Evolutionary conservation across 192 early-diverging fungal species (phyloP).

Genomic region (Dissophora globulifera): DNA sequence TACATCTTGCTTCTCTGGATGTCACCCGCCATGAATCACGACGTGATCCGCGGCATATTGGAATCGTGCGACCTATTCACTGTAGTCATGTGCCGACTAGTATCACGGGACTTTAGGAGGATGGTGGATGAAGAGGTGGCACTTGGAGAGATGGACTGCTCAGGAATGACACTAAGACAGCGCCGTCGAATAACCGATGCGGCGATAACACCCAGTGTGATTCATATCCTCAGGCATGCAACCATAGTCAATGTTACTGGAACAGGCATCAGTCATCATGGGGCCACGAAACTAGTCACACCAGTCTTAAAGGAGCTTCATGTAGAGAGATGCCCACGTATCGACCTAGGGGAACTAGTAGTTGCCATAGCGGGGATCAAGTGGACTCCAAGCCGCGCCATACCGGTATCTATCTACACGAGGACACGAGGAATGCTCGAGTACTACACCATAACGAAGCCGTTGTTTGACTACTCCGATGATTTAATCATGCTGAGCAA

Average conservation of each 20-base stretch:
- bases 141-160: no score
- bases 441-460: neutral
- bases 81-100: no score
- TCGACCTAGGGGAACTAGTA: neutral
- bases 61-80: no score
- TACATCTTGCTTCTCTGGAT: no score
- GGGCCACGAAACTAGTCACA: neutral
- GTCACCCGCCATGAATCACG: no score
- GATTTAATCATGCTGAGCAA: neutral
- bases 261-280: neutral
- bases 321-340: neutral
- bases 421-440: neutral
- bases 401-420: neutral
- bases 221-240: no score
- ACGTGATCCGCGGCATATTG: no score
- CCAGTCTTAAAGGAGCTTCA: neutral
- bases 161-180: no score
- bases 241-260: neutral
- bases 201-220: no score
- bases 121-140: no score
- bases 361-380: neutral
- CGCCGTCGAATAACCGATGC: no score
- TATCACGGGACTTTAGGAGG: no score
- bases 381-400: neutral
- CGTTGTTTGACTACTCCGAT: neutral